Base-by-base conservation (phyloP, 2,329 filamentous ascomycete genomes). In the Parasarocladium wereldwijsianum region DNA sequence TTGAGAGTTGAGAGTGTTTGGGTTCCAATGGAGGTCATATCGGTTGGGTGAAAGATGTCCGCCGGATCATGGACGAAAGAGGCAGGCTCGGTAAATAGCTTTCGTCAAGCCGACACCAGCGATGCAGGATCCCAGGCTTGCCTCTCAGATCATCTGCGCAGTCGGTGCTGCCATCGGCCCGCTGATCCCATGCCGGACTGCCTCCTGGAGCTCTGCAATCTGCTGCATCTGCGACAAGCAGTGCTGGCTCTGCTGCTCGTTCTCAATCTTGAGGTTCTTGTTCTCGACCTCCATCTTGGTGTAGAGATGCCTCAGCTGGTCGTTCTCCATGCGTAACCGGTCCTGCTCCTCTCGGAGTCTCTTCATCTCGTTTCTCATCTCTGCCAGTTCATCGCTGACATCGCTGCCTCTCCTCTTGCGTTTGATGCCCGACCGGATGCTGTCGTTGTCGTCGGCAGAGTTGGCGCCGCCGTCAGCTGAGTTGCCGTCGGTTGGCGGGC, bases 351-450 rank as follows among this genome's bases (percentile, higher is more conserved):
- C 57, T n/a, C 67, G 64, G 20, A 83, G 54, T 19, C 74, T 64
- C 52, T 79, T 80, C 36, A 79, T 53, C 45, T 82, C 74, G 26
- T 71, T 64, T 13, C 68, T 70, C 18, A 81, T 55, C 25, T 69
- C 66, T 12, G 51, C 53, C 3, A 79, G 47, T 22, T 68, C 66
- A 25, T 59, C 55, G 18, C 29, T 31, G n/a, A n/a, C n/a, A n/a
- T 39, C 48, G 23, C 49, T 56, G 3, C 38, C 36, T 20, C 44
- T 42, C 8, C 54, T 51, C 49, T 67, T 68, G 38, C 65, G 60
- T 52, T 67, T 70, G 34, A 47, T 45, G 26, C 57, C 54, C 2
- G 50, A 45, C 32, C 51, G 52, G 35, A 63, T 61, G 38, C 54
- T 59, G 5, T 65, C 62, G 29, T 58, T 59, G 30, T 64, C 61